These are phyloP conservation scores for Penicillium expansum DNA, from an alignment of 2,329 filamentous ascomycete genomes.

Conservation along the genomic window DNA sequence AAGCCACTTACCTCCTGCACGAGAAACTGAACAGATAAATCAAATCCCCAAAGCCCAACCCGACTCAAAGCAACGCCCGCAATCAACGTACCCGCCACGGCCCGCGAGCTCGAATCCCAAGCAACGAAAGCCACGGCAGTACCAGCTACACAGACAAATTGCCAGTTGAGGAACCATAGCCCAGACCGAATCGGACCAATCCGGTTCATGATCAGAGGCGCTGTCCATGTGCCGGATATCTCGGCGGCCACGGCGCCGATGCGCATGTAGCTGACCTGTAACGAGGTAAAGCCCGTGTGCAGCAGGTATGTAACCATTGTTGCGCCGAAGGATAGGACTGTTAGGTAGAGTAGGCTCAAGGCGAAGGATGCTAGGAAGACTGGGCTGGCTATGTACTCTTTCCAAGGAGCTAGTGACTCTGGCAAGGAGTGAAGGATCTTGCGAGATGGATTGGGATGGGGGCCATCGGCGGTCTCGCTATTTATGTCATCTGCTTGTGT, in stretches of 20 bases:
- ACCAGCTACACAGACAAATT: conserved; percentile 55
- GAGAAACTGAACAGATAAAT: conserved; percentile 59
- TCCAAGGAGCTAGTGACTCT: conserved; percentile 21
- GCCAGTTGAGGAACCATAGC: conserved; percentile 69
- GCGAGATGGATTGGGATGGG: background rate
- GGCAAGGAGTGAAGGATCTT: background rate
- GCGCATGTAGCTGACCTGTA: conserved; percentile 48
- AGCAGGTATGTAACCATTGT: conserved; percentile 58
- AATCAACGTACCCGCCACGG: conserved; percentile 51
- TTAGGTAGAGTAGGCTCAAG: conserved; percentile 53
- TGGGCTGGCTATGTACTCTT: conserved; percentile 27
- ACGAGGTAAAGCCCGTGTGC: conserved; percentile 48
- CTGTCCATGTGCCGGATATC: conserved; percentile 53
- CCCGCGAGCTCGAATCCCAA: conserved; percentile 21
- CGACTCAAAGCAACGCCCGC: conserved; percentile 56
- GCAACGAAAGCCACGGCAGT: conserved; percentile 41
- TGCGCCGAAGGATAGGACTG: conserved; percentile 54
- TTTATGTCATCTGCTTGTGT: conserved; percentile 6
- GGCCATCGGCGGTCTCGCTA: background rate
- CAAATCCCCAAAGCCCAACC: conserved; percentile 61
- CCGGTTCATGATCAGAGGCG: conserved; percentile 49
- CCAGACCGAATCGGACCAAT: conserved; percentile 63
- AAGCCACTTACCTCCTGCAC: conserved; percentile 55
- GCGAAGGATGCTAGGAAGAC: conserved; percentile 50
- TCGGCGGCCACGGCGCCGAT: conserved; percentile 52